These are phyloP conservation scores for Austroboletus olivaceoglutinosus DNA, from an alignment of 1,284 basidiomycete species.

Conservation along the genomic window DNA sequence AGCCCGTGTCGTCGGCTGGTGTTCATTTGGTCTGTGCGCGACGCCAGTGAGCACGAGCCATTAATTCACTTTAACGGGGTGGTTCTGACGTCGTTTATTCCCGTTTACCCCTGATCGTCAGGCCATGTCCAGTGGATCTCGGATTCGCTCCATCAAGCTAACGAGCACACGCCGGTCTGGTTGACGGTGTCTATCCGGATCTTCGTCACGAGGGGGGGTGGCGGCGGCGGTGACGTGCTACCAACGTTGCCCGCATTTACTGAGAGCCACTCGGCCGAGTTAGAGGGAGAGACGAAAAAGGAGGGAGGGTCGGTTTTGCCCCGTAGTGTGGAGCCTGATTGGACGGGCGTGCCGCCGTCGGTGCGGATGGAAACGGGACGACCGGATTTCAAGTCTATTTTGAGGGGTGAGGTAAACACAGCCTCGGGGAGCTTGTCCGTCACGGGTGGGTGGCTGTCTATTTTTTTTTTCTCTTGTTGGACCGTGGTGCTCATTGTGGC, in stretches of 20 bases:
- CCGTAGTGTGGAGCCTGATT: neutral
- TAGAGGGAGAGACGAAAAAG: constrained; percentile 7
- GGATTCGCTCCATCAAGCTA: constrained; percentile 26
- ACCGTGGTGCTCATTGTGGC: neutral
- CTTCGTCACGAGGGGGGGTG: constrained; percentile 27
- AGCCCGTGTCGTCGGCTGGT: constrained; percentile 30
- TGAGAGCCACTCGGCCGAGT: constrained; percentile 6
- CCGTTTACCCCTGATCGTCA: neutral
- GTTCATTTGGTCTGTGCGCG: constrained; percentile 42
- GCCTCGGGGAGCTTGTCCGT: constrained; percentile 29
- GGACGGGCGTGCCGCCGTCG: constrained; percentile 5
- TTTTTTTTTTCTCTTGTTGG: neutral
- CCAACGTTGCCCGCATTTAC: neutral
- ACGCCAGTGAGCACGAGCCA: constrained; percentile 28
- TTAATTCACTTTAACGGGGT: neutral
- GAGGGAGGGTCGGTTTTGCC: constrained; percentile 9
- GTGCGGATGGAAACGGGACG: constrained; percentile 20
- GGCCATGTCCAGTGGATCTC: constrained; percentile 38
- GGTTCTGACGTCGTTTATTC: neutral
- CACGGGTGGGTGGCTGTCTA: constrained; percentile 17
- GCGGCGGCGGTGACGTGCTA: neutral
- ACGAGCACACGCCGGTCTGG: constrained; percentile 20
- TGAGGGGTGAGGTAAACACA: constrained; percentile 21
- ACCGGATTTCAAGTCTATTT: constrained; percentile 20
- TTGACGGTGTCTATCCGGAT: constrained; percentile 35